phyloP scores from a whole-genome alignment of 164 flowering plant genomes.

The Tetrastigma voinierianum region DNA sequence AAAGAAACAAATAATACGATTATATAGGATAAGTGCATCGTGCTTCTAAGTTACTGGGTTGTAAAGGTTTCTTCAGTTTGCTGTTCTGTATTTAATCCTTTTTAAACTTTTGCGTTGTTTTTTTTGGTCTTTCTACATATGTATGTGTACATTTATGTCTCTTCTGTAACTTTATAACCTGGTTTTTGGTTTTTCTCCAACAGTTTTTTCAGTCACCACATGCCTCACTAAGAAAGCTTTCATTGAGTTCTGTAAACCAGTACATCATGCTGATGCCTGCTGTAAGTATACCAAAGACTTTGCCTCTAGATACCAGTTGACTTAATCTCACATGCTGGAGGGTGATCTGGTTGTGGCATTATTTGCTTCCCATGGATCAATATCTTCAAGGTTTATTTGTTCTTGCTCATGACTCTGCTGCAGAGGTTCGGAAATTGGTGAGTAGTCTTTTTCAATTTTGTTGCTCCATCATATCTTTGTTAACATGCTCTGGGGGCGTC shows the following conservation, averaged over 20 bases:
- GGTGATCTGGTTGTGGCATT: constrained; percentile 50
- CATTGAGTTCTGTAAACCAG: constrained; percentile 86
- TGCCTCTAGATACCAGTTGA: constrained; percentile 1
- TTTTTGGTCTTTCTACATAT: not conserved
- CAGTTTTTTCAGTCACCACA: constrained; percentile 97
- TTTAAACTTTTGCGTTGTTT: not conserved
- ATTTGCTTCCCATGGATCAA: constrained; percentile 80
- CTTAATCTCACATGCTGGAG: not conserved
- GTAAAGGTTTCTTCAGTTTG: not conserved
- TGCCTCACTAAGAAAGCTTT: constrained; percentile 77
- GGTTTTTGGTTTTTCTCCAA: constrained; percentile 9
- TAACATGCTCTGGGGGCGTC: not conserved
- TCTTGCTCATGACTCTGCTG: constrained; percentile 75
- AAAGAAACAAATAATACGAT: too few relatives aligned
- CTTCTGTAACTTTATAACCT: too few relatives aligned
- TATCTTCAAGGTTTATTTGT: constrained; percentile 92
- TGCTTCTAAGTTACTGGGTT: too few relatives aligned
- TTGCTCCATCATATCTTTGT: not conserved
- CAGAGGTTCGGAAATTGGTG: constrained; percentile 97
- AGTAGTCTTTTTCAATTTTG: constrained; percentile 17
- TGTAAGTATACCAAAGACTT: constrained; percentile 43
- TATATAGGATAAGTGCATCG: too few relatives aligned
- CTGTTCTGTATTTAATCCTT: not conserved
- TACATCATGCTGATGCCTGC: constrained; percentile 94
- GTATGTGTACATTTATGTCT: too few relatives aligned